Base-by-base conservation (phyloP, 140 eudicot genomes). In the Anethum foeniculum region DNA sequence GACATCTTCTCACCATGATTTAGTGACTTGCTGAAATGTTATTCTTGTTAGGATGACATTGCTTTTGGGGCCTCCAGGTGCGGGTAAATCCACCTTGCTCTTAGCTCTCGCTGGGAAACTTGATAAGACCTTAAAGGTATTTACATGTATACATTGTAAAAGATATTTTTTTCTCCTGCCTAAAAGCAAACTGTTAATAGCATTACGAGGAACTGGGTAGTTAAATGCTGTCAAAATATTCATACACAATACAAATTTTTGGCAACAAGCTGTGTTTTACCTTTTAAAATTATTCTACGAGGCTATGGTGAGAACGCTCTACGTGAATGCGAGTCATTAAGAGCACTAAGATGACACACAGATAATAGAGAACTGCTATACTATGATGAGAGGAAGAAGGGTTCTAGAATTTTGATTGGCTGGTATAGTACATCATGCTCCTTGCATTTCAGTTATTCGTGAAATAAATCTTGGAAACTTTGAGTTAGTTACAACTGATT, bases 1-100 rank as follows among this genome's bases (percentile, higher is more conserved):
- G 16, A 25, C 39, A 36, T 32, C 27, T 34, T 36, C 47, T 36
- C 12, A 13, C 76, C 76, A 13, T 36, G 15, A 18, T 34, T 14
- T 71, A 15, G 11, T 36, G 1, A 16, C 43, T 32, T 18, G 0
- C 0, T 38, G 4, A 47, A 75, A 5, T 75, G 58, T 15, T 4
- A 16, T n/a, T 28, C 54, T 43, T 43, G 6, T 21, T 46, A 94
- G 98, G 97, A 88, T 94, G 91, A 91, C 98, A 77, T 75, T 94
- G 86, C 96, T 94, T 84, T 81, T 94, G 83, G 98, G 98, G 30
- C 98, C 98, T 38, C 98, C 98, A 46, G 91, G 96, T 79, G 86
- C 96, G 25, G 98, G 98, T 39, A 94, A 94, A 85, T 86, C 98
- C 71, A 86, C 98, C 39, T 85, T 91, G 88, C 92, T 94, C 32